Percentiles rank a stretch among this genome's conserved stretches.
Conservation (phyloP, 345 rosid species). For the Lepidium sativum region DNA sequence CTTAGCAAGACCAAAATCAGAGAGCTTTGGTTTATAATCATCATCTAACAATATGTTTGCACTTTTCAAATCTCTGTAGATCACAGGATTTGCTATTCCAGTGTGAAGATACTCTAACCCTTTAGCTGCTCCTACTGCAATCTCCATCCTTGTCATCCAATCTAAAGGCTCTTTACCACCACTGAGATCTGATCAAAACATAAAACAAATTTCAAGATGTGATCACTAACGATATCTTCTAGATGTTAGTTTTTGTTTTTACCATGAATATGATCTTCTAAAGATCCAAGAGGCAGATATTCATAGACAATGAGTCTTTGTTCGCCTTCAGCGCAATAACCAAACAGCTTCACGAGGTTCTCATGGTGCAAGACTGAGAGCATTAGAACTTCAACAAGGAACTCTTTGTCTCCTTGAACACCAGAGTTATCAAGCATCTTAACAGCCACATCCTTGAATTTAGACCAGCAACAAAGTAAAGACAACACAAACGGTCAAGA, state of each 20-base stretch:
- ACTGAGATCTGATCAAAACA: conserved; percentile 27
- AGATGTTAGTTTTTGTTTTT: background rate
- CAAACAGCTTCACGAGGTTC: conserved; percentile 61
- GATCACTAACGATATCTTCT: background rate
- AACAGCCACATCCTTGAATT: conserved; percentile 44
- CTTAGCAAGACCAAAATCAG: conserved; percentile 76
- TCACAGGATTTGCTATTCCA: conserved; percentile 48
- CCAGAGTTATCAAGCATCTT: conserved; percentile 55
- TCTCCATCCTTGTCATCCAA: conserved; percentile 58
- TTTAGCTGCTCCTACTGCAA: conserved; percentile 55
- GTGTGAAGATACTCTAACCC: conserved; percentile 53
- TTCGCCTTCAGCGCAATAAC: conserved; percentile 66
- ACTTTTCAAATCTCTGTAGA: conserved; percentile 57
- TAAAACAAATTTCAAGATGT: background rate
- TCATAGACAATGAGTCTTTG: conserved; percentile 76
- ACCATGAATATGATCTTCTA: conserved; percentile 69
- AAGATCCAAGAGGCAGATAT: conserved; percentile 56
- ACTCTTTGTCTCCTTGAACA: conserved; percentile 75
- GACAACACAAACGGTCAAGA: background rate
- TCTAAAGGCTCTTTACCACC: conserved; percentile 38
- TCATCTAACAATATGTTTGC: conserved; percentile 50
- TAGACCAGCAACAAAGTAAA: background rate
- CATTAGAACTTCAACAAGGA: conserved; percentile 82
- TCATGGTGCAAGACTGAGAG: conserved; percentile 61
- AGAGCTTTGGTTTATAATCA: conserved; percentile 45